Base-by-base conservation (phyloP, 306 rosid genomes). In the Oemleria cerasiformis region DNA sequence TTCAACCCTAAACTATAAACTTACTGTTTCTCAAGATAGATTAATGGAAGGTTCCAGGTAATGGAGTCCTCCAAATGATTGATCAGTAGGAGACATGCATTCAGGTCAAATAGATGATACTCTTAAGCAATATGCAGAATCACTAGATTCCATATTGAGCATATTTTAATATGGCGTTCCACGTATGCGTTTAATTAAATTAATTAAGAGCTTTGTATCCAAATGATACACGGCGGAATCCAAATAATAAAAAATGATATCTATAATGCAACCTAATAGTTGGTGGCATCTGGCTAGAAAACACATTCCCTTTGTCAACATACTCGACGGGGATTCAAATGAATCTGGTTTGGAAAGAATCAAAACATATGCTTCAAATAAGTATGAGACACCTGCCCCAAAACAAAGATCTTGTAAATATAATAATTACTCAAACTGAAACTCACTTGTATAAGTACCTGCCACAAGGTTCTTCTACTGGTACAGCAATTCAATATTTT, bases 351-450 rank as follows among this genome's bases (percentile, higher is more conserved):
- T 40, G 41, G 10, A n/a, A 38, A 42, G 60, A 42, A 23, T 10
- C 9, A 70, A 70, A 70, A 70, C 25, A 56, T 56, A 70, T 55
- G 65, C 41, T 56, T 41, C 73, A 70, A 30, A 56, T 15, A 1
- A 19, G 5, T 40, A 19, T 0, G 54, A 4, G 65, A 70, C 54
- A 42, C 12, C 55, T 8, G 55, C 74, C 15, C 36, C 54, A 21
- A 40, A 40, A 70, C 65, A 56, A 16, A 23, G 3, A 25, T n/a
- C 13, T 56, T 21, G 65, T 23, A 42, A 16, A 23, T 9, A 42
- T 5, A 15, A 40, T n/a, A 47, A 12, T 41, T 19, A 12, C 41
- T 74, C 25, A 15, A 63, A 40, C 45, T 13, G 36, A 20, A 3
- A 14, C 34, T 48, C 49, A 15, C 47, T 50, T 30, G 0, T 39